phyloP scores from a whole-genome alignment of 768 basidiomycete species.

The Serpula lacrymans region DNA sequence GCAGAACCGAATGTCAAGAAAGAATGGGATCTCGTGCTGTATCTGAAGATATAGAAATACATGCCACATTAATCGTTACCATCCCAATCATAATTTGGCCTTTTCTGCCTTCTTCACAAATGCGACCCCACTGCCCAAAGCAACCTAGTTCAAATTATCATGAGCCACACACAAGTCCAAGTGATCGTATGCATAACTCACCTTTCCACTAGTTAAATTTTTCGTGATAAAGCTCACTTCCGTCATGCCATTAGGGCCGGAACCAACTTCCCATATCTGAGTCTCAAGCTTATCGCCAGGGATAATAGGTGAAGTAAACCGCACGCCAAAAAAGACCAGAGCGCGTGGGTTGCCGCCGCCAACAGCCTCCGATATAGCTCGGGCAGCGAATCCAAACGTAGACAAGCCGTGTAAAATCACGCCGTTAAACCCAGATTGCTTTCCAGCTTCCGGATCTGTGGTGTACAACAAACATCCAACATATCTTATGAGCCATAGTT shows the following conservation, averaged over 20 bases:
- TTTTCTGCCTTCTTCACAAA: slow-evolving; percentile 52
- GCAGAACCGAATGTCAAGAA: too few relatives aligned
- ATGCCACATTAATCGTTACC: too few relatives aligned
- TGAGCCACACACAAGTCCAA: slow-evolving; percentile 3
- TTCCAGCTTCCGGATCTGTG: slow-evolving; percentile 69
- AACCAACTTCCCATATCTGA: slow-evolving; percentile 65
- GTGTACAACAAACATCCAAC: neutral
- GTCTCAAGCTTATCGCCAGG: slow-evolving; percentile 75
- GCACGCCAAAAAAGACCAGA: slow-evolving; percentile 60
- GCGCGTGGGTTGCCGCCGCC: slow-evolving; percentile 55
- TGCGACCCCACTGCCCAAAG: slow-evolving; percentile 60
- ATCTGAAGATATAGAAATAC: too few relatives aligned
- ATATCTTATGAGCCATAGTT: too few relatives aligned
- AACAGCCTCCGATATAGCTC: slow-evolving; percentile 58
- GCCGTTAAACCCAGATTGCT: slow-evolving; percentile 68
- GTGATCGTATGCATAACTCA: slow-evolving; percentile 11
- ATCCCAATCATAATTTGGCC: slow-evolving; percentile 36
- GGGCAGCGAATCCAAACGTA: slow-evolving; percentile 72
- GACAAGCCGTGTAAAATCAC: slow-evolving; percentile 78
- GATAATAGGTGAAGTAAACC: slow-evolving; percentile 75
- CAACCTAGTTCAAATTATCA: slow-evolving; percentile 31
- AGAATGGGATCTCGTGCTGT: too few relatives aligned
- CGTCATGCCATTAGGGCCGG: slow-evolving; percentile 47
- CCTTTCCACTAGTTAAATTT: slow-evolving; percentile 37
- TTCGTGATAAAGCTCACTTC: slow-evolving; percentile 39